Evolutionary conservation across 805 yeast genomes (phyloP).

Genomic region (Zygosaccharomyces bisporus): DNA sequence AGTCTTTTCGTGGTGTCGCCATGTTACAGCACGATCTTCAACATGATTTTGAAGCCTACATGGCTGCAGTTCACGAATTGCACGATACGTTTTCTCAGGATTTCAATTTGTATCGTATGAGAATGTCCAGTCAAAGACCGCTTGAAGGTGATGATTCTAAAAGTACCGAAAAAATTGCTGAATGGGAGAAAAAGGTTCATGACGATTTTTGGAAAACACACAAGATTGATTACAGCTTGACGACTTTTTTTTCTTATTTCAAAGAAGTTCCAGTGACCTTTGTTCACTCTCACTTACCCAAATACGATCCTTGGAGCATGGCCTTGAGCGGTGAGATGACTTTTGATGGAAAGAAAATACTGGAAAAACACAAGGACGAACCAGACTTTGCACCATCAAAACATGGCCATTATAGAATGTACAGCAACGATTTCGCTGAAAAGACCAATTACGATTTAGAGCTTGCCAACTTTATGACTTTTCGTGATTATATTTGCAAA

Average conservation of each 20-base stretch:
- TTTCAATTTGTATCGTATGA: not conserved
- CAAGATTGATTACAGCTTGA: conserved; percentile 7
- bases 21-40: conserved; percentile 74
- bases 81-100: not conserved
- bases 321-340: conserved; percentile 21
- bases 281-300: conserved; percentile 42
- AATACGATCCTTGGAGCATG: conserved; percentile 36
- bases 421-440: conserved; percentile 17
- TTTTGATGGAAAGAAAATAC: conserved; percentile 14
- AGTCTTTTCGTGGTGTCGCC: conserved; percentile 56
- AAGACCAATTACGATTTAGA: conserved; percentile 29
- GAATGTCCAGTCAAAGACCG: not conserved
- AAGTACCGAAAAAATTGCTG: not conserved
- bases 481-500: conserved; percentile 16
- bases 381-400: conserved; percentile 12
- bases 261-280: conserved; percentile 32
- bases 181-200: conserved; percentile 14
- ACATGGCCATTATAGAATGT: conserved; percentile 16
- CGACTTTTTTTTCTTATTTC: conserved; percentile 7
- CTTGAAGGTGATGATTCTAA: not conserved
- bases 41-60: conserved; percentile 45
- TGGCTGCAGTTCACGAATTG: conserved; percentile 13
- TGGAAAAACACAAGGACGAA: conserved; percentile 14
- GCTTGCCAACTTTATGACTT: conserved; percentile 18
- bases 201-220: conserved; percentile 10